These are phyloP conservation scores for Colletotrichum cereale DNA, from an alignment of 2,329 filamentous ascomycete genomes.

Conservation along the genomic window DNA sequence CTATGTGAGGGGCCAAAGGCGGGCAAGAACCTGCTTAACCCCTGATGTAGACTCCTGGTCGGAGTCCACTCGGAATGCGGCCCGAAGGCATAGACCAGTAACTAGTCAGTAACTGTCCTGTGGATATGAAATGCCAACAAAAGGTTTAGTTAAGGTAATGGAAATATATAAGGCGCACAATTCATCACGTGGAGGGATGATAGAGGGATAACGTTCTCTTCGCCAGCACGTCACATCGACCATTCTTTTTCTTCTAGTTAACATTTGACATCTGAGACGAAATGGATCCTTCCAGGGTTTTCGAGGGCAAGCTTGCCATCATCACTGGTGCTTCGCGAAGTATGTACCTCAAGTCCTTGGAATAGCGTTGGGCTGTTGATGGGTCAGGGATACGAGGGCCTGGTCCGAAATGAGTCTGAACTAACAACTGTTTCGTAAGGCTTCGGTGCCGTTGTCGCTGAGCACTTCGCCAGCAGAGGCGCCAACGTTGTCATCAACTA, in stretches of 20 bases:
- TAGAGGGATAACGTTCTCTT: background rate
- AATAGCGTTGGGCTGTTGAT: background rate
- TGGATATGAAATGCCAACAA: background rate
- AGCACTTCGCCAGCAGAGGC: slow-evolving; percentile 80
- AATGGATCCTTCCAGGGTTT: slow-evolving; percentile 53
- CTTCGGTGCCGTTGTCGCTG: slow-evolving; percentile 74
- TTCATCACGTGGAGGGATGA: slow-evolving; percentile 35
- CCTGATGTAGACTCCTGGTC: slow-evolving; percentile 7
- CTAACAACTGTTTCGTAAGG: slow-evolving; percentile 58
- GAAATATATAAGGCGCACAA: slow-evolving; percentile 28
- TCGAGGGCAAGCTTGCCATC: slow-evolving; percentile 82
- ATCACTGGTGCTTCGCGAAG: slow-evolving; percentile 85
- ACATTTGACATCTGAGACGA: slow-evolving; percentile 3
- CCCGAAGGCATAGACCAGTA: slow-evolving; percentile 9
- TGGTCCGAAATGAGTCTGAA: background rate
- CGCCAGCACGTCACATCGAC: slow-evolving; percentile 20
- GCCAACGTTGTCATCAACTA: slow-evolving; percentile 78
- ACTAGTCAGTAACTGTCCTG: too few species aligned
- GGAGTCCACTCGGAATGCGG: slow-evolving; percentile 20
- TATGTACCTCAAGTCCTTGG: slow-evolving; percentile 50
- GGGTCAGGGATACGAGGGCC: background rate
- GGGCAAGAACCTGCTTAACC: slow-evolving; percentile 12
- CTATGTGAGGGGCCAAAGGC: slow-evolving; percentile 21
- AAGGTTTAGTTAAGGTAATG: background rate
- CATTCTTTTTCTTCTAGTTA: background rate